Percentiles rank a stretch among this genome's conserved stretches.
phyloP scores from a whole-genome alignment of 257 asterid genomes.

The Vinca minor region DNA sequence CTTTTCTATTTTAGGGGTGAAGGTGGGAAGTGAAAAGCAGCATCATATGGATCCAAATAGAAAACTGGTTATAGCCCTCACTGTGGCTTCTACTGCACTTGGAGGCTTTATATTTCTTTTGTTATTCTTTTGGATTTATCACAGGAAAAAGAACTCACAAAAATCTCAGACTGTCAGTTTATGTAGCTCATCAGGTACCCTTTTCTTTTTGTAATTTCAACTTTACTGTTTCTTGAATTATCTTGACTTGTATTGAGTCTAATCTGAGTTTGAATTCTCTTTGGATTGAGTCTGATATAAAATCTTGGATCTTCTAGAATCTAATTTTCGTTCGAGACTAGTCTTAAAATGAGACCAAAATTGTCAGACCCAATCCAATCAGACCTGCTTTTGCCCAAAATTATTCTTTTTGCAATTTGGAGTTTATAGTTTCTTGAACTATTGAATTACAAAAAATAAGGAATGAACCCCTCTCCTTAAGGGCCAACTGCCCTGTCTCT shows the following conservation, averaged over 20 bases:
- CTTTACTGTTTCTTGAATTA: background rate
- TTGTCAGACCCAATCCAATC: too few relatives aligned
- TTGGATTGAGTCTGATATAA: too few relatives aligned
- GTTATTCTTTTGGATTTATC: constrained; percentile 8
- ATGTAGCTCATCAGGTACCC: constrained; percentile 24
- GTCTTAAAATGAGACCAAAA: too few relatives aligned
- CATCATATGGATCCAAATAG: constrained; percentile 22
- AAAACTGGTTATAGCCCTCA: constrained; percentile 32
- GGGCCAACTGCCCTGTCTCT: too few relatives aligned
- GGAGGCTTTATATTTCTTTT: constrained; percentile 27
- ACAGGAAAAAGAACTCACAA: constrained; percentile 25
- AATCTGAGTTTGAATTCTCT: too few relatives aligned
- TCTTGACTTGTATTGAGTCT: too few relatives aligned
- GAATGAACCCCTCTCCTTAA: too few relatives aligned
- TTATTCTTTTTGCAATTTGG: background rate
- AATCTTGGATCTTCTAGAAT: too few relatives aligned
- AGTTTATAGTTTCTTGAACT: background rate
- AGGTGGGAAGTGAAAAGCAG: constrained; percentile 15
- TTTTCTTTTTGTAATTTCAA: background rate
- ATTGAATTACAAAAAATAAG: too few relatives aligned
- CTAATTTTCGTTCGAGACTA: too few relatives aligned
- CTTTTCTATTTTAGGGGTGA: constrained; percentile 20
- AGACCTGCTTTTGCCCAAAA: too few relatives aligned
- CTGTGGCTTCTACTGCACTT: constrained; percentile 33
- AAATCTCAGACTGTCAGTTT: constrained; percentile 17